These are phyloP conservation scores for Pulveroboletus sp. DNA, from an alignment of 768 basidiomycete genomes.

Conservation along the genomic window DNA sequence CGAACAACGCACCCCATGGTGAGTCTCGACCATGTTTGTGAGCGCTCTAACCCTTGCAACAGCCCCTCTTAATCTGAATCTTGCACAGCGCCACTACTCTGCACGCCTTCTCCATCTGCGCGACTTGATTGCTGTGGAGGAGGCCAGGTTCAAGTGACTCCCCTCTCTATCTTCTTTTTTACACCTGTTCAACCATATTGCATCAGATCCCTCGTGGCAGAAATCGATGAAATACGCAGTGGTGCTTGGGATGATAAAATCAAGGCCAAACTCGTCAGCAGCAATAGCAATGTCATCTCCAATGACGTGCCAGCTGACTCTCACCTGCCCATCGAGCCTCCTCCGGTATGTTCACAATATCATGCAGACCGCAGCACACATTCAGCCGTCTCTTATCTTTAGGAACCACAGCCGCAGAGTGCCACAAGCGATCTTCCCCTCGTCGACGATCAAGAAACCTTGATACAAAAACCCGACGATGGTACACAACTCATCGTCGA, in stretches of 20 bases:
- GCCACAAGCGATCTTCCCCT: conserved; percentile 1
- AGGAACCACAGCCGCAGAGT: conserved; percentile 12
- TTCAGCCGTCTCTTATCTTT: not conserved
- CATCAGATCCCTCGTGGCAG: conserved; percentile 57
- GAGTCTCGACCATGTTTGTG: conserved; percentile 2
- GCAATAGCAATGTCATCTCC: conserved; percentile 5
- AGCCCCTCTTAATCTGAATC: conserved; percentile 64
- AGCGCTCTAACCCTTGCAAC: conserved; percentile 7
- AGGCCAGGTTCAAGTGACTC: conserved; percentile 72
- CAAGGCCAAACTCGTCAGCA: conserved; percentile 28
- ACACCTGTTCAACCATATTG: not conserved
- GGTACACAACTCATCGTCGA: not conserved
- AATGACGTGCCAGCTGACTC: not conserved
- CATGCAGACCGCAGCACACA: not conserved
- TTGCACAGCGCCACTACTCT: conserved; percentile 75
- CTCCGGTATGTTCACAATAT: conserved; percentile 9
- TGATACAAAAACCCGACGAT: conserved; percentile 3
- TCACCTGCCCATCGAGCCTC: not conserved
- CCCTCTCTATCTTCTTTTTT: not conserved
- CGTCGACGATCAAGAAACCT: conserved; percentile 1
- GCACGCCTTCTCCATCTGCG: conserved; percentile 70
- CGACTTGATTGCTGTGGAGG: conserved; percentile 68
- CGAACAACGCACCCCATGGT: conserved; percentile 55
- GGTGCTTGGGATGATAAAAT: conserved; percentile 64
- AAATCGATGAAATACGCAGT: conserved; percentile 74